Conservation (phyloP, 1,284 basidiomycete genomes). For the Wolfiporia cocos region DNA sequence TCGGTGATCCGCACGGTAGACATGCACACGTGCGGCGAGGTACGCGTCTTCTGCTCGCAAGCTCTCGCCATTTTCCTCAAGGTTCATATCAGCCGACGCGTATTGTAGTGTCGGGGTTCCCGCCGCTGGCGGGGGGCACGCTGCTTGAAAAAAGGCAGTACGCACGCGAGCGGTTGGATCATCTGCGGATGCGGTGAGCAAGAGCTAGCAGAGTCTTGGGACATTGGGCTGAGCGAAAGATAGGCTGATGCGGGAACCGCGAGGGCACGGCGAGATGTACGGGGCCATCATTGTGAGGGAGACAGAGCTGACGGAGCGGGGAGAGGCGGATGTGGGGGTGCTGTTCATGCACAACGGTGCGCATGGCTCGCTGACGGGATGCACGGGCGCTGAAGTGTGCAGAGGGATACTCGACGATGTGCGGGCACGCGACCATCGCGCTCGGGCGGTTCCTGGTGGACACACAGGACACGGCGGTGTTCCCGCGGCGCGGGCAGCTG, state of each 20-base stretch:
- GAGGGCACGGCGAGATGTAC: slow-evolving; percentile 42
- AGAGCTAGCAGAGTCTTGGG: no score
- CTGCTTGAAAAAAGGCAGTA: slow-evolving; percentile 30
- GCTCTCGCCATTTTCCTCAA: no score
- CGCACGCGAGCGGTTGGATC: slow-evolving; percentile 25
- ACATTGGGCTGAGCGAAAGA: no score
- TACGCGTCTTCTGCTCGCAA: no score
- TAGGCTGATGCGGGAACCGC: slow-evolving; percentile 36
- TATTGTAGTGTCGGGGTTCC: slow-evolving; percentile 32
- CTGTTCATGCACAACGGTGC: slow-evolving; percentile 40
- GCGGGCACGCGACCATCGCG: slow-evolving; percentile 41
- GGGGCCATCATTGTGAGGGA: slow-evolving; percentile 35
- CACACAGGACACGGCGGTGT: slow-evolving; percentile 26
- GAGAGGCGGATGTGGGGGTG: slow-evolving; percentile 37
- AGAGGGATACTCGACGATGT: slow-evolving; percentile 45
- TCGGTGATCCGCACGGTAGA: slow-evolving; percentile 26
- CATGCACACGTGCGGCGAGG: slow-evolving; percentile 38
- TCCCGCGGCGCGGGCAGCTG: slow-evolving; percentile 28
- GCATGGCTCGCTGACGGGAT: neutral
- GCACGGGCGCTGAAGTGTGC: neutral
- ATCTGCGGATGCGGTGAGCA: slow-evolving; percentile 24
- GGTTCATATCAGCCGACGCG: slow-evolving; percentile 36
- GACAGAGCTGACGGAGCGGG: slow-evolving; percentile 30
- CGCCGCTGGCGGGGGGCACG: slow-evolving; percentile 26
- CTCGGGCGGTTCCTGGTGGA: slow-evolving; percentile 38